Base-by-base conservation (phyloP, 306 rosid genomes). In the Sphenostylis stenocarpa region DNA sequence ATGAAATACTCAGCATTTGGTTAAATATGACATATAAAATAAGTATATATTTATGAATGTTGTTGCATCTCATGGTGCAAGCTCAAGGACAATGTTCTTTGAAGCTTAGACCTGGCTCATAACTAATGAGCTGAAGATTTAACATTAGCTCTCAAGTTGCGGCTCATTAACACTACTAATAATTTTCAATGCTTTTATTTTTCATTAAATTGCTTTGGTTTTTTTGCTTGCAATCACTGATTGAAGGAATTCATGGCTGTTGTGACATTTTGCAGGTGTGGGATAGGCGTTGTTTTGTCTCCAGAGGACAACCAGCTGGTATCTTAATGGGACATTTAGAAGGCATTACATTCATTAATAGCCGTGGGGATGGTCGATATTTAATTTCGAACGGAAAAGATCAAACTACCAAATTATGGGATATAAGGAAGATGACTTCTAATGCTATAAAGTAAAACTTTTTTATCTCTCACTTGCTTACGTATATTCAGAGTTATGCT, bases 321-420 rank as follows among this genome's bases (percentile, higher is more conserved):
- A 80, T 88, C 80, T 84, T 95, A 81, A 84, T 76, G 66, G 98
- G 98, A 70, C 98, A 92, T 81, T 77, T 92, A 69, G 92, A 92
- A 87, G 98, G 98, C 68, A 65, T 92, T 72, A 84, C 98, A 65
- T 95, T 84, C 86, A 89, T 95, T 23, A 91, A 95, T 76, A 95
- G 93, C 81, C 87, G 86, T 66, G 97, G 98, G 73, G 97, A 95
- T 80, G 97, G 96, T 43, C 97, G 97, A 29, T 92, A 91, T 86
- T 85, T 92, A 72, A 88, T 92, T 79, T 92, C 99, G 44, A 91
- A 95, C 73, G 93, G 99, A 39, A 92, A 95, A 79, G 99, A 95
- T 82, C 99, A 95, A 88, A 77, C 90, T 65, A 95, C 88, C 57
- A 95, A 95, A 87, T 87, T 95, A 53, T 95, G 99, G 99, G 99